These are phyloP conservation scores for Xerocomellus dryophilus DNA, from an alignment of 768 basidiomycete genomes.

Conservation along the genomic window DNA sequence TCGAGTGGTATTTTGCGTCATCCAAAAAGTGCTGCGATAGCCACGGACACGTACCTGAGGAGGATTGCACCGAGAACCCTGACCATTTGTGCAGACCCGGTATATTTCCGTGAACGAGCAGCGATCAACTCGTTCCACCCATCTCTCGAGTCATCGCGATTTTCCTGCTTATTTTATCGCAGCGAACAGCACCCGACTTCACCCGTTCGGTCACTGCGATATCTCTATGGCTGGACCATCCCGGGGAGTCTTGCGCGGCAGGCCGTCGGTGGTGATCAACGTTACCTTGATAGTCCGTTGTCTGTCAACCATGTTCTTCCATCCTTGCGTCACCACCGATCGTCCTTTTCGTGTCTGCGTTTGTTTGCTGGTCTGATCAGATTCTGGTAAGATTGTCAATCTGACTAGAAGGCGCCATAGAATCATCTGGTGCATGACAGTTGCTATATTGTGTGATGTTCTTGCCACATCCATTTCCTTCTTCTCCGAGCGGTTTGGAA, in stretches of 20 bases:
- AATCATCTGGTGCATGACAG: slow-evolving; percentile 2
- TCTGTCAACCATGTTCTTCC: slow-evolving; percentile 16
- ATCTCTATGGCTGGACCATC: background rate
- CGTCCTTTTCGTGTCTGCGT: background rate
- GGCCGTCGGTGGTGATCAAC: slow-evolving; percentile 8
- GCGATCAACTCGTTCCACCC: slow-evolving; percentile 5
- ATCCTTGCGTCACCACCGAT: slow-evolving; percentile 10
- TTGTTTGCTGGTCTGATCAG: background rate
- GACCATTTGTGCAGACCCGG: slow-evolving; percentile 3
- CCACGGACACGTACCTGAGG: slow-evolving; percentile 21
- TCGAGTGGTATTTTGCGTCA: slow-evolving; percentile 12
- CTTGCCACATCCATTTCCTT: background rate
- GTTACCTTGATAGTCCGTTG: slow-evolving; percentile 6
- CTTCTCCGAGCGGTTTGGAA: slow-evolving; percentile 6
- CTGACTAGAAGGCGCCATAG: slow-evolving; percentile 5
- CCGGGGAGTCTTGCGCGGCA: background rate
- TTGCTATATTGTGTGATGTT: slow-evolving; percentile 14
- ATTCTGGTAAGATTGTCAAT: slow-evolving; percentile 16
- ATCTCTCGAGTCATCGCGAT: background rate
- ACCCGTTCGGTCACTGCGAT: background rate
- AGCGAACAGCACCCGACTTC: background rate
- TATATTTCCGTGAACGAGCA: slow-evolving; percentile 13
- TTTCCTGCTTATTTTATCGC: background rate
- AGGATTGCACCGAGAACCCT: slow-evolving; percentile 25
- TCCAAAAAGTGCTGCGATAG: slow-evolving; percentile 15